phyloP scores from a whole-genome alignment of 2,329 filamentous ascomycete species.

The Ophiostoma fasciatum region DNA sequence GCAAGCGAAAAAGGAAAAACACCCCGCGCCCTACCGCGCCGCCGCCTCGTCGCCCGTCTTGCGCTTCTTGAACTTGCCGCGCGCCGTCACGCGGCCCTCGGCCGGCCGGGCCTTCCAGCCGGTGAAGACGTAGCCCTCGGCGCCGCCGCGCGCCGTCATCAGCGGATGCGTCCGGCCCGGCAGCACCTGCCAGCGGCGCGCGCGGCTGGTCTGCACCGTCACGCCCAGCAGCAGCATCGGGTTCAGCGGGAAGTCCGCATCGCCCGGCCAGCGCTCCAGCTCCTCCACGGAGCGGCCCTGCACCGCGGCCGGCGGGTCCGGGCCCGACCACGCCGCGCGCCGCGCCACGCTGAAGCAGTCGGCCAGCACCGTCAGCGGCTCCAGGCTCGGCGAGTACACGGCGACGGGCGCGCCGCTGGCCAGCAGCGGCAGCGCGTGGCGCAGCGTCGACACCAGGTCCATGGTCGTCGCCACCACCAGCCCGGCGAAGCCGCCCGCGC shows the following conservation, averaged over 20 bases:
- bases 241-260: constrained; percentile 71
- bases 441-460: constrained; percentile 64
- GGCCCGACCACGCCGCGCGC: constrained; percentile 53
- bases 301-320: constrained; percentile 31
- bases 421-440: constrained; percentile 62
- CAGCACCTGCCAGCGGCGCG: constrained; percentile 76
- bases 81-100: constrained; percentile 64
- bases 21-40: background rate
- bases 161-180: constrained; percentile 84
- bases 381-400: constrained; percentile 69
- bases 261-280: constrained; percentile 42
- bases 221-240: constrained; percentile 70
- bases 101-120: constrained; percentile 68
- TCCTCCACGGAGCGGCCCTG: constrained; percentile 30
- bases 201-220: constrained; percentile 64
- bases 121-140: constrained; percentile 83
- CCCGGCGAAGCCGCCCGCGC: constrained; percentile 65
- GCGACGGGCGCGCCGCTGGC: constrained; percentile 72
- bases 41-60: constrained; percentile 30
- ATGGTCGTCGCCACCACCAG: constrained; percentile 71
- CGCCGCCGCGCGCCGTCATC: constrained; percentile 79
- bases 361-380: constrained; percentile 61
- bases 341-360: constrained; percentile 76
- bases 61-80: constrained; percentile 58
- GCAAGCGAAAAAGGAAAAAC: background rate